These are phyloP conservation scores for Ogataea henricii DNA, from an alignment of 805 yeast genomes.

Conservation along the genomic window DNA sequence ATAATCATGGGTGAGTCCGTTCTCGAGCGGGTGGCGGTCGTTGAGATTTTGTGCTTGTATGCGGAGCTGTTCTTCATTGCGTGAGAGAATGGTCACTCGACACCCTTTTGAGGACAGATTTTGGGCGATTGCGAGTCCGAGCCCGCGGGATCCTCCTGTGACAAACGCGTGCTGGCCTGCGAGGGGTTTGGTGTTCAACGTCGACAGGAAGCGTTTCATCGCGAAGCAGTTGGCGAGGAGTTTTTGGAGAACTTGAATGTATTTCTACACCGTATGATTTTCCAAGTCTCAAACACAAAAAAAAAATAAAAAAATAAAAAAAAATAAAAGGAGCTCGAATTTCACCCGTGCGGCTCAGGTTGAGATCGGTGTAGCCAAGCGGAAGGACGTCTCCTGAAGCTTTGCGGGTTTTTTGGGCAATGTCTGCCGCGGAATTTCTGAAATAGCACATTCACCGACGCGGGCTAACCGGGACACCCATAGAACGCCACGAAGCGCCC, in stretches of 20 bases:
- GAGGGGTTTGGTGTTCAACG: neutral
- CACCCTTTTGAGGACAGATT: conserved; percentile 54
- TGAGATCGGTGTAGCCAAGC: too few species aligned
- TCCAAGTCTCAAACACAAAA: too few species aligned
- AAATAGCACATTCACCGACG: too few species aligned
- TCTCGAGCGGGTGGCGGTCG: conserved; percentile 13
- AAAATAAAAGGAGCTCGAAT: too few species aligned
- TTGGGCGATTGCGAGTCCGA: conserved; percentile 60
- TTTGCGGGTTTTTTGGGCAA: too few species aligned
- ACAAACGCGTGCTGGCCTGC: conserved; percentile 43
- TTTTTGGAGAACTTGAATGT: too few species aligned
- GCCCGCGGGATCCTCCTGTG: conserved; percentile 73
- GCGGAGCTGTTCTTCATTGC: conserved; percentile 43
- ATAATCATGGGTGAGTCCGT: conserved; percentile 32
- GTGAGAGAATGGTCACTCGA: conserved; percentile 50
- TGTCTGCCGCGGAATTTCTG: too few species aligned
- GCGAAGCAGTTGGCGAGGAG: neutral
- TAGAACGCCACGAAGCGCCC: too few species aligned
- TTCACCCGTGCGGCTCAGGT: conserved; percentile 3
- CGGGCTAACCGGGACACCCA: too few species aligned
- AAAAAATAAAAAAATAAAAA: too few species aligned
- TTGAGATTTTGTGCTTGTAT: conserved; percentile 26
- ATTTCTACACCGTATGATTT: too few species aligned
- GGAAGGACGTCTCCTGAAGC: too few species aligned
- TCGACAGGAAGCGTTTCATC: conserved; percentile 1